phyloP scores from a whole-genome alignment of 768 basidiomycete species.

The Boletus sensibilis region DNA sequence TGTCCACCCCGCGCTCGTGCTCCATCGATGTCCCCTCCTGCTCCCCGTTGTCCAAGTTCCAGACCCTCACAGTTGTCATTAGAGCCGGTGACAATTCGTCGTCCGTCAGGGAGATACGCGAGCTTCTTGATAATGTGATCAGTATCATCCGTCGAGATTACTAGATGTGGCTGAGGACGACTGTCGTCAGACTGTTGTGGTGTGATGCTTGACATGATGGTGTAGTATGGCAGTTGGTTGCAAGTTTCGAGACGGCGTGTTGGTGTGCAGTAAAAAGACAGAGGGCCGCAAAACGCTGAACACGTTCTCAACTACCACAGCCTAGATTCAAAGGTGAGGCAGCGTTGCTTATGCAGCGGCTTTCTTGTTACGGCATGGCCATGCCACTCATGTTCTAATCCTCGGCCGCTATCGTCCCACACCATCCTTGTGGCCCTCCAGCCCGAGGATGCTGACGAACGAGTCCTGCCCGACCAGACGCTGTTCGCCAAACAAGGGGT shows the following conservation, averaged over 20 bases:
- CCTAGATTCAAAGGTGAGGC: too few species aligned
- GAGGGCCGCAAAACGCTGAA: too few species aligned
- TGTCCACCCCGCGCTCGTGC: too few species aligned
- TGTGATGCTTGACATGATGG: background rate
- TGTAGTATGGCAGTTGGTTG: too few species aligned
- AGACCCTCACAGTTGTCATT: background rate
- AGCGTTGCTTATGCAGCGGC: too few species aligned
- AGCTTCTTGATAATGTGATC: background rate
- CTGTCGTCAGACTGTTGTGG: background rate
- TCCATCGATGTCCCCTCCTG: background rate
- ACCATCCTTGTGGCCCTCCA: constrained; percentile 58
- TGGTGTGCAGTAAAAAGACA: too few species aligned
- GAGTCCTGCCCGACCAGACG: constrained; percentile 30
- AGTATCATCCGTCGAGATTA: background rate
- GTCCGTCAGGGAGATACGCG: background rate
- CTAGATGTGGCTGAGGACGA: background rate
- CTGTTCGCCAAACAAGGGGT: constrained; percentile 65
- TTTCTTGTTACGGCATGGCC: too few species aligned
- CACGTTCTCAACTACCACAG: too few species aligned
- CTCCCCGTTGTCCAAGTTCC: background rate
- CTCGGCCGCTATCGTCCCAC: constrained; percentile 58
- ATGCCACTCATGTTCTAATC: too few species aligned
- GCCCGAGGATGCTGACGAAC: constrained; percentile 40
- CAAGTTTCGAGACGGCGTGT: too few species aligned
- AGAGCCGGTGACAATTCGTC: background rate